Conservation (phyloP, 2,329 filamentous ascomycete genomes). For the Stachybotrys chlorohalonatus region DNA sequence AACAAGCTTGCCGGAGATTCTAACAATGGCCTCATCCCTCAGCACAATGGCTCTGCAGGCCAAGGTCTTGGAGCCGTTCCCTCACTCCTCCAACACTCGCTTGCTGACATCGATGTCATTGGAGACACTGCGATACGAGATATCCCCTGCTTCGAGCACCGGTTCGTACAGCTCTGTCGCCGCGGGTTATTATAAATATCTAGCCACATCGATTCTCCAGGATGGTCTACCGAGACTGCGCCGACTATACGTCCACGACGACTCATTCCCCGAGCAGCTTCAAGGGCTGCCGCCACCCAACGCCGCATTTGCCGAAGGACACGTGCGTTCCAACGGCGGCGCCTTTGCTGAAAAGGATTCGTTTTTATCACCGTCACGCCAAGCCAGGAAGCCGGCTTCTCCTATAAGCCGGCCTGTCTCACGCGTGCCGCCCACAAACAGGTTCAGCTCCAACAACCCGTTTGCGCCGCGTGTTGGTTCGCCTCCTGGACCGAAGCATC, state of each 20-base stretch:
- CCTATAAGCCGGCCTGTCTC: slow-evolving; percentile 18
- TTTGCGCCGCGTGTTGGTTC: slow-evolving; percentile 32
- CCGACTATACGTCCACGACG: slow-evolving; percentile 78
- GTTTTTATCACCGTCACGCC: slow-evolving; percentile 13
- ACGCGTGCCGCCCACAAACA: slow-evolving; percentile 20
- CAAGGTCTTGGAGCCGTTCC: slow-evolving; percentile 40
- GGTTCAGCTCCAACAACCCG: slow-evolving; percentile 54
- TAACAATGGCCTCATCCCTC: slow-evolving; percentile 48
- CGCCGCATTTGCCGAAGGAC: slow-evolving; percentile 18
- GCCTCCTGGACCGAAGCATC: slow-evolving; percentile 34
- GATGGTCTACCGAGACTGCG: slow-evolving; percentile 65
- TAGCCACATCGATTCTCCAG: slow-evolving; percentile 72
- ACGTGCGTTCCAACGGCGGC: slow-evolving; percentile 20
- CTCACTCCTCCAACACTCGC: slow-evolving; percentile 37
- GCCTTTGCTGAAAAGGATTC: slow-evolving; percentile 12
- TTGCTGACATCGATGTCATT: slow-evolving; percentile 62
- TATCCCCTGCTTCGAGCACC: slow-evolving; percentile 50
- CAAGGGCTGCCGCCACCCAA: slow-evolving; percentile 60
- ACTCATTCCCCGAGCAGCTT: slow-evolving; percentile 71
- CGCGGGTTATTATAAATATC: slow-evolving; percentile 70
- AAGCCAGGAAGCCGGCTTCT: slow-evolving; percentile 11
- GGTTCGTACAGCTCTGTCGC: slow-evolving; percentile 49
- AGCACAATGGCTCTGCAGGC: slow-evolving; percentile 46
- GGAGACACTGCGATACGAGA: slow-evolving; percentile 70
- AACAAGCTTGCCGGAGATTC: slow-evolving; percentile 49